Base-by-base conservation (phyloP, 169 alveolate genomes). In the Plasmodium reichenowi region DNA sequence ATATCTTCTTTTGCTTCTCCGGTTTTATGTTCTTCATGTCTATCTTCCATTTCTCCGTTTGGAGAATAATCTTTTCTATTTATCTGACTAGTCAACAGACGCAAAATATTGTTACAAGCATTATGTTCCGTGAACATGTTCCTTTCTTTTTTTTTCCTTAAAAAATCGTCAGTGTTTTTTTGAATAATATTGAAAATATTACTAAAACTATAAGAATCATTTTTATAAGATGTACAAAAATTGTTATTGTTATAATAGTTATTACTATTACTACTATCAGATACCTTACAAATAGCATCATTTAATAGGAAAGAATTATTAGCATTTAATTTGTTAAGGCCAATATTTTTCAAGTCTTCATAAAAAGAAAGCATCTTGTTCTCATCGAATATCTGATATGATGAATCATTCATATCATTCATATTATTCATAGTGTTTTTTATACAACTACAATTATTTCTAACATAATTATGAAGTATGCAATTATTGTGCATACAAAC, bases 81-180 rank as follows among this genome's bases (percentile, higher is more conserved):
- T 38, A 38, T 38, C 10, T 5, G 8, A 5, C 2, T 38, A 38
- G 47, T 38, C 47, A 38, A 38, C 47, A 5, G 6, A 5, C 10
- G 8, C 47, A 38, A 38, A 38, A 38, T 56, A 13, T 56, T 56
- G 22, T 13, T 15, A 56, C 6, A 15, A 12, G 64, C 7, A 38
- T 20, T 32, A 66, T 3, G 15, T 38, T 38, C 47, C 10, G 8
- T 38, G 47, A 38, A 6, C 10, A 38, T 38, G 47, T 38, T 38
- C 7, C 47, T 38, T 38, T 10, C 22, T 9, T 7, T 17, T 9
- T 62, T 62, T 62, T 62, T 50, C 71, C 29, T 62, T 24, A 24
- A 24, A 22, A 13, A 17, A 20, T 66, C 74, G 15, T 66, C 38
- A n/a, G 13, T 38, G 13, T 38, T 66, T 66, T 66, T 66, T 66